Percentiles rank a stretch among this genome's conserved stretches.
Conservation (phyloP, 140 eudicot species). For the Senecio squalidus region DNA sequence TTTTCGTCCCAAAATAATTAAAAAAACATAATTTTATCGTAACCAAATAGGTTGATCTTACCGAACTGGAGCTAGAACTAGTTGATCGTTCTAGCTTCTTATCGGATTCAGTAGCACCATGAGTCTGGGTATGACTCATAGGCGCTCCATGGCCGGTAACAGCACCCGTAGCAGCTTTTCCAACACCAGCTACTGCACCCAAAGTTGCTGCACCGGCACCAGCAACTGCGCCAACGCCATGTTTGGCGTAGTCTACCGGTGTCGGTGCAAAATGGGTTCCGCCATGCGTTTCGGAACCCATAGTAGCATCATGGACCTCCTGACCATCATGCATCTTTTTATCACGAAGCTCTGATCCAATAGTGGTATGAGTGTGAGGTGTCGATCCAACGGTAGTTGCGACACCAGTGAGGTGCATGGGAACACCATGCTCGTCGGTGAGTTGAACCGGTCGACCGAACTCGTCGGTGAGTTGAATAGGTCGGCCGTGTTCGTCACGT, state of each 20-base stretch:
- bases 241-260: slow-evolving; percentile 25
- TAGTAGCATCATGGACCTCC: not conserved
- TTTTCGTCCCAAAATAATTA: not conserved
- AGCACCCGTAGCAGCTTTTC: slow-evolving; percentile 21
- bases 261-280: slow-evolving; percentile 28
- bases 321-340: slow-evolving; percentile 14
- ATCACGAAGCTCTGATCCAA: slow-evolving; percentile 13
- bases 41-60: not conserved
- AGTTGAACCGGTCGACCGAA: slow-evolving; percentile 62
- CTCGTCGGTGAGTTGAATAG: slow-evolving; percentile 60
- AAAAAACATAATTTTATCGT: not conserved
- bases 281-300: slow-evolving; percentile 22
- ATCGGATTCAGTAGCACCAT: slow-evolving; percentile 27
- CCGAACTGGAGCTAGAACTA: slow-evolving; percentile 33
- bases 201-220: slow-evolving; percentile 35
- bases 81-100: slow-evolving; percentile 14
- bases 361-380: slow-evolving; percentile 9
- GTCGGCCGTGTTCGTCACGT: slow-evolving; percentile 62
- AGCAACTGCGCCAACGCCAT: slow-evolving; percentile 26
- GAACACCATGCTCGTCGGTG: slow-evolving; percentile 72
- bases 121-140: slow-evolving; percentile 13
- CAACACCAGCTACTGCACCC: slow-evolving; percentile 29
- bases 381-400: slow-evolving; percentile 29
- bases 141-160: slow-evolving; percentile 21
- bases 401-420: slow-evolving; percentile 66